Evolutionary conservation across 176 grass and related monocot genomes (phyloP).

Genomic region (Triticum turgidum): DNA sequence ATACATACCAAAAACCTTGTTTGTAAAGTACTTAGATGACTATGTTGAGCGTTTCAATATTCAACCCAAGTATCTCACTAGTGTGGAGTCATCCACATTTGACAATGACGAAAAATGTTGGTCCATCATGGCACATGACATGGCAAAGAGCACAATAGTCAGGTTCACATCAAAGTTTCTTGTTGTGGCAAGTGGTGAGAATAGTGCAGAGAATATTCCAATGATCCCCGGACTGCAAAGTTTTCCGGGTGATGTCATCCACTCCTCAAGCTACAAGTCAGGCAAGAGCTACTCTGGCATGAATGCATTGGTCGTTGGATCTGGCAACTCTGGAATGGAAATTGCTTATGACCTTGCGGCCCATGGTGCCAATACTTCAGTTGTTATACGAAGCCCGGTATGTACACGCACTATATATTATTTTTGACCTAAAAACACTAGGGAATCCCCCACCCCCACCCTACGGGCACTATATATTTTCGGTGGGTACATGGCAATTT

Average conservation of each 20-base stretch:
- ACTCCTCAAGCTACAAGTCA: not conserved
- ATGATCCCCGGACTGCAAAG: not conserved
- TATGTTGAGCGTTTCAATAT: not conserved
- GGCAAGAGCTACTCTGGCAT: not conserved
- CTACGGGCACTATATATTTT: too few species aligned
- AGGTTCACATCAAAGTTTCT: slow-evolving; percentile 19
- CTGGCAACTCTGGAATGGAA: not conserved
- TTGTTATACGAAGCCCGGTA: not conserved
- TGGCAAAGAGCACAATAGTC: not conserved
- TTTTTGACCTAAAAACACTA: too few species aligned
- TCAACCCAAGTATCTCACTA: not conserved
- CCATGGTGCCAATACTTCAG: not conserved
- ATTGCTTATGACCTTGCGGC: not conserved
- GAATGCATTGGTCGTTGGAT: not conserved
- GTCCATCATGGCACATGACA: not conserved
- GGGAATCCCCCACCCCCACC: too few species aligned
- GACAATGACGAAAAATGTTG: not conserved
- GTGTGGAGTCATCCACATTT: not conserved
- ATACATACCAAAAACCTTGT: not conserved
- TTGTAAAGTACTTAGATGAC: not conserved
- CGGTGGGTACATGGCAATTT: not conserved
- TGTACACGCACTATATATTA: not conserved
- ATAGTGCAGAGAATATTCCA: not conserved
- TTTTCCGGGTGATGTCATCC: not conserved
- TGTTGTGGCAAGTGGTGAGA: slow-evolving; percentile 29